phyloP scores from a whole-genome alignment of 2,329 filamentous ascomycete species.

The Esteya vermicola region DNA sequence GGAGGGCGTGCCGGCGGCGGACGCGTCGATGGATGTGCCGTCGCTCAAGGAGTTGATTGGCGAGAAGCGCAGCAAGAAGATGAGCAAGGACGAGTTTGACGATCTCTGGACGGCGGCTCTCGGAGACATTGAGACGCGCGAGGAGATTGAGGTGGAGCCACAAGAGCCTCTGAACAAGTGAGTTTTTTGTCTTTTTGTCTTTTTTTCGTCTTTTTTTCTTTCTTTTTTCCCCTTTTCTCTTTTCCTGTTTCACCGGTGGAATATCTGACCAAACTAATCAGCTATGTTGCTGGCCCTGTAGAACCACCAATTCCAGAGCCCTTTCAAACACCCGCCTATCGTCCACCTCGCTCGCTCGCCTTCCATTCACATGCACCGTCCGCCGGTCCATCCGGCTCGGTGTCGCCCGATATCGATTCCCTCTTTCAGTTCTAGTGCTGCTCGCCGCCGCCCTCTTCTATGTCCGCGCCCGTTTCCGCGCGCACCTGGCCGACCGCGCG shows the following conservation, averaged over 20 bases:
- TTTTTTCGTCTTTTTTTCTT: slow-evolving; percentile 5
- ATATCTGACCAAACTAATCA: slow-evolving; percentile 57
- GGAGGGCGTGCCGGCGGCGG: slow-evolving; percentile 41
- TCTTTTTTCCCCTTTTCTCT: neutral
- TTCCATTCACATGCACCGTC: slow-evolving; percentile 76
- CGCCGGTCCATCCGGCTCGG: slow-evolving; percentile 64
- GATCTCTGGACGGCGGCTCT: slow-evolving; percentile 68
- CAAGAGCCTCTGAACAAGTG: slow-evolving; percentile 31
- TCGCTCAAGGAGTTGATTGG: slow-evolving; percentile 66
- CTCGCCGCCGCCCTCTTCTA: slow-evolving; percentile 42
- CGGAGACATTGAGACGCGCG: slow-evolving; percentile 51
- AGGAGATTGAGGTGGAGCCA: slow-evolving; percentile 45
- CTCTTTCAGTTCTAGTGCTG: slow-evolving; percentile 54
- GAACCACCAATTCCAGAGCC: slow-evolving; percentile 51
- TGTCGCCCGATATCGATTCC: slow-evolving; percentile 75
- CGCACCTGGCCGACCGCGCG: slow-evolving; percentile 49
- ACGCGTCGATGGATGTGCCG: slow-evolving; percentile 48
- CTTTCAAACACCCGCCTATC: slow-evolving; percentile 52
- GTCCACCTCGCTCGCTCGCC: slow-evolving; percentile 78
- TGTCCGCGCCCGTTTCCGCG: slow-evolving; percentile 46
- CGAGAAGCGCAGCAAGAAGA: slow-evolving; percentile 64
- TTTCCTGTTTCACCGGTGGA: too few relatives aligned
- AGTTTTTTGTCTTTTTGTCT: slow-evolving; percentile 22
- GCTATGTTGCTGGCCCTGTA: slow-evolving; percentile 58
- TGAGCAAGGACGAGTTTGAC: slow-evolving; percentile 82